phyloP scores from a whole-genome alignment of 176 grass and related monocot genomes.

The Oryza glumipatula region DNA sequence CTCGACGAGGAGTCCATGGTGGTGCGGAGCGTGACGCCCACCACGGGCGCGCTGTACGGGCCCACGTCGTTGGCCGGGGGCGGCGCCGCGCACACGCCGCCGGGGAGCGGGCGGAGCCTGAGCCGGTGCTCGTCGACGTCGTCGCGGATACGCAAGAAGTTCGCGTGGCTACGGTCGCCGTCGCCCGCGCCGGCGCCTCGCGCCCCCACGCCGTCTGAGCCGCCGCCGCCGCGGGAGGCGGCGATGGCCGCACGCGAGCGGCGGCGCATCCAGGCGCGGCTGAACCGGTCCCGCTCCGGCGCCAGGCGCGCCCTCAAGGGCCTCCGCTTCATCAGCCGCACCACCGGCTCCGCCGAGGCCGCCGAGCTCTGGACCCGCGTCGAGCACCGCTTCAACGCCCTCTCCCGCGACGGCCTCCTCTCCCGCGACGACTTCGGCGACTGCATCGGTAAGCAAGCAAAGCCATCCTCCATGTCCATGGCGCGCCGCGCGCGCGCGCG shows the following conservation, averaged over 20 bases:
- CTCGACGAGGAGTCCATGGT: conserved; percentile 84
- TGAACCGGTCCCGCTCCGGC: conserved; percentile 69
- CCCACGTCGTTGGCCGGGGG: conserved; percentile 16
- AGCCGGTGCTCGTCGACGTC: conserved; percentile 78
- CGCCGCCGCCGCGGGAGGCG: conserved; percentile 15
- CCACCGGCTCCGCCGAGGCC: conserved; percentile 47
- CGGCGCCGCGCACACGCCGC: conserved; percentile 29
- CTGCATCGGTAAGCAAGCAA: conserved; percentile 61
- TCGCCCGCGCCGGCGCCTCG: conserved; percentile 33
- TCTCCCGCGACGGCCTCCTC: conserved; percentile 72
- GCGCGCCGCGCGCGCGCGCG: too few relatives aligned
- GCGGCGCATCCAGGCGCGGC: conserved; percentile 57
- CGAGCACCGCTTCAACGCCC: conserved; percentile 66
- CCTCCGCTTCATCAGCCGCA: conserved; percentile 82
- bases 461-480: background rate
- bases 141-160: conserved; percentile 77
- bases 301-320: conserved; percentile 66
- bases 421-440: conserved; percentile 89
- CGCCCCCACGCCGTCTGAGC: background rate
- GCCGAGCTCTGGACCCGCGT: conserved; percentile 63
- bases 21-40: conserved; percentile 71
- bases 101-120: conserved; percentile 42
- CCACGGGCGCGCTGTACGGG: conserved; percentile 26
- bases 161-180: conserved; percentile 76
- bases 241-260: conserved; percentile 67